Evolutionary conservation across 805 yeast genomes (phyloP), one percentile per base, ranked within the genome.

Genomic region (Kodamaea hsintzibuensis): DNA sequence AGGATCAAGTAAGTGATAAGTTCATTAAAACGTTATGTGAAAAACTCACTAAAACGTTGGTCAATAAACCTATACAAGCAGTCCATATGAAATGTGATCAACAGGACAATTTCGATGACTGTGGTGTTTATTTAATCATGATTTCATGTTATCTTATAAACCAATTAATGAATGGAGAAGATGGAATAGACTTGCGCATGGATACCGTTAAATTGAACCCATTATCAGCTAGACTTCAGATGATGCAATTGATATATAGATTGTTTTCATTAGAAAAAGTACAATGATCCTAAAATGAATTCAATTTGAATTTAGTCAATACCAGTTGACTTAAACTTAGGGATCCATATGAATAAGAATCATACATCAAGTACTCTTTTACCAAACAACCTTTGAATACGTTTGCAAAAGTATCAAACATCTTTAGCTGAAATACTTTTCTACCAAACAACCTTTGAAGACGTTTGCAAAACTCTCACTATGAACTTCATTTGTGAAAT

Each of bases 61-160:
- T 61, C 62, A 53, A 51, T 57, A 57, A 58, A 46, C 50, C 67
- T 52, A 58, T 71, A 57, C 63, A 61, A 56, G 56, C 73, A 1
- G 33, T 69, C 8, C 59, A 64, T 7, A 69, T 71, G 70, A 58
- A 63, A 49, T 70, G 85, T 10, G 85, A 85, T 37, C 89, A 85
- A 57, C 90, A 85, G 65, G 69, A 74, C 12, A 85, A 85, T 62
- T 85, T 84, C 7, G 84, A 83, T 55, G 90, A 85, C 64, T 85
- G 90, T 65, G 90, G 90, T 0, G 79, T 83, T 2, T 63, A 63
- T 55, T 60, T 73, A 47, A 62, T 72, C 33, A 75, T 75, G 79
- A 64, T 70, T 38, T 66, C 77, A 9, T 69, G 77, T 51, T 57
- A 50, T 42, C 57, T 58, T 43, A 16, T 58, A 5, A 35, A 39